Conservation (phyloP, 331 rosid species). For the Quercus phellos region DNA sequence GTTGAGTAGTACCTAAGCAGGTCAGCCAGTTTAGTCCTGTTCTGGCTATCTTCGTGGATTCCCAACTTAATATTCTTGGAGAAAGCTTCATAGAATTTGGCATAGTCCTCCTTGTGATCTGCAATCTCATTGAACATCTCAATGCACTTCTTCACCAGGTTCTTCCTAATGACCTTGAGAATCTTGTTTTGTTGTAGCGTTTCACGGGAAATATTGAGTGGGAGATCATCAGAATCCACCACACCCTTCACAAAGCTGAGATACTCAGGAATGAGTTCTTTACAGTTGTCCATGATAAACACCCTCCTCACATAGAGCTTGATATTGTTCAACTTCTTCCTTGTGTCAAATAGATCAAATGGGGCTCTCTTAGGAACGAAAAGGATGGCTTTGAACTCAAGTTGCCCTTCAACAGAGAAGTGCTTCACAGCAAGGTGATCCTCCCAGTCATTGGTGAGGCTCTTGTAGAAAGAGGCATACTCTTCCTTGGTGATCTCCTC, state of each 20-base stretch:
- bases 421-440: slow-evolving; percentile 29
- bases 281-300: slow-evolving; percentile 32
- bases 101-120: slow-evolving; percentile 24
- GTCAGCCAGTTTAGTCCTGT: slow-evolving; percentile 25
- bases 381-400: slow-evolving; percentile 29
- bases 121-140: slow-evolving; percentile 29
- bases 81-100: slow-evolving; percentile 30
- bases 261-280: slow-evolving; percentile 32
- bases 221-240: slow-evolving; percentile 32
- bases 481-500: slow-evolving; percentile 29
- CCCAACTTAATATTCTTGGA: slow-evolving; percentile 29
- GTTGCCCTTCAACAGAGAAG: slow-evolving; percentile 35
- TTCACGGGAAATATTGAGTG: slow-evolving; percentile 34
- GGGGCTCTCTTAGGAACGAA: slow-evolving; percentile 22
- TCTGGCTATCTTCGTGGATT: slow-evolving; percentile 29
- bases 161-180: slow-evolving; percentile 32
- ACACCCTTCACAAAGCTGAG: slow-evolving; percentile 34
- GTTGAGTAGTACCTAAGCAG: slow-evolving; percentile 32
- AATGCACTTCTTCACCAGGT: slow-evolving; percentile 32
- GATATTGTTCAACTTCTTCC: slow-evolving; percentile 32
- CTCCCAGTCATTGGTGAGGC: slow-evolving; percentile 35
- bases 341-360: slow-evolving; percentile 28
- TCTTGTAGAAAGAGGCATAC: slow-evolving; percentile 31
- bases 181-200: slow-evolving; percentile 34
- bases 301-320: slow-evolving; percentile 35